Conservation (phyloP, 2,329 filamentous ascomycete species). For the Aureobasidium zeae region DNA sequence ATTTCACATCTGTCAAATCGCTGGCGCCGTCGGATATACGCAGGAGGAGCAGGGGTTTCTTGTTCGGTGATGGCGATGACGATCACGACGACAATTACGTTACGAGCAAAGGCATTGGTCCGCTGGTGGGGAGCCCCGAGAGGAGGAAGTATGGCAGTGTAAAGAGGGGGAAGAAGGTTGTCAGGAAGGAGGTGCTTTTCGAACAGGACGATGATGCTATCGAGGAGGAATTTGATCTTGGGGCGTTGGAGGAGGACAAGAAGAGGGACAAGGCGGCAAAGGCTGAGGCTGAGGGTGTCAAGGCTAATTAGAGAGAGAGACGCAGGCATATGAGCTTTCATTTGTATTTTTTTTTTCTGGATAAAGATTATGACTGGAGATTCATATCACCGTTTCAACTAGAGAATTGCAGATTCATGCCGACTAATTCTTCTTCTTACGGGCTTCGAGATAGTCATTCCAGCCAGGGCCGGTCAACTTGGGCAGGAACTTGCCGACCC, state of each 20-base stretch:
- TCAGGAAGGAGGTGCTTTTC: slow-evolving; percentile 8
- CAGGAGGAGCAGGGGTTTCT: slow-evolving; percentile 19
- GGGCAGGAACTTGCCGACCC: slow-evolving; percentile 78
- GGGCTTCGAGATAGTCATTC: slow-evolving; percentile 24
- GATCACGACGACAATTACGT: too few relatives aligned
- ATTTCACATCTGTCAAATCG: slow-evolving; percentile 11
- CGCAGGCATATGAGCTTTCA: too few relatives aligned
- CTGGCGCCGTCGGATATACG: slow-evolving; percentile 18
- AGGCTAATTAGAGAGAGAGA: not conserved
- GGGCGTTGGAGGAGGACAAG: slow-evolving; percentile 15
- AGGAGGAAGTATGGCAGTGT: slow-evolving; percentile 8
- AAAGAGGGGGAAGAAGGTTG: slow-evolving; percentile 8
- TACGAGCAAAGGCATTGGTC: too few relatives aligned
- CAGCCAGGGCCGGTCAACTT: slow-evolving; percentile 30
- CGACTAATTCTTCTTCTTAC: slow-evolving; percentile 17
- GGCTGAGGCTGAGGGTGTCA: not conserved
- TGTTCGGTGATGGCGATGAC: slow-evolving; percentile 20
- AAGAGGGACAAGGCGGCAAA: not conserved
- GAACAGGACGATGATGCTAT: slow-evolving; percentile 12
- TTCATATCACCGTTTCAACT: too few relatives aligned
- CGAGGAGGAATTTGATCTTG: slow-evolving; percentile 17
- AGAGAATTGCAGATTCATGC: too few relatives aligned
- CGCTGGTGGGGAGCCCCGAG: slow-evolving; percentile 15
- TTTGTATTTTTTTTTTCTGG: too few relatives aligned
- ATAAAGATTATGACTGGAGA: too few relatives aligned